Evolutionary conservation across 768 basidiomycete genomes (phyloP).

Genomic region (Rhizopogon vinicolor): DNA sequence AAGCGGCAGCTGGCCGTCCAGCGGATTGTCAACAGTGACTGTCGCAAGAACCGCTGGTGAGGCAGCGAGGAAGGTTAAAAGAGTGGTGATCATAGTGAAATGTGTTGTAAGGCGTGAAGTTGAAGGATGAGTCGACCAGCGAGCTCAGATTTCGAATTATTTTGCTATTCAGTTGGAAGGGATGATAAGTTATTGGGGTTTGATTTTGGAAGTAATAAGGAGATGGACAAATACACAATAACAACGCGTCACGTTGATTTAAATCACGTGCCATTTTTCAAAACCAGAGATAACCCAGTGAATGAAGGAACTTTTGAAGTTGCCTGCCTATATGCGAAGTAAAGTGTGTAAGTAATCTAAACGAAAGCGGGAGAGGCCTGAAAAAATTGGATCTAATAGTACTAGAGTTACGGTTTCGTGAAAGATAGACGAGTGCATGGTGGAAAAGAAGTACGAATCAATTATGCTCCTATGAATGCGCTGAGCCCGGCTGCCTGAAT

Average conservation of each 20-base stretch:
- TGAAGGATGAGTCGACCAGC: constrained; percentile 52
- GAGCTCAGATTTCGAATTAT: constrained; percentile 36
- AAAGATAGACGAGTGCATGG: background rate
- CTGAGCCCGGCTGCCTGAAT: constrained; percentile 76
- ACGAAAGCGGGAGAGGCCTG: constrained; percentile 2
- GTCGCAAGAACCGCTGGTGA: constrained; percentile 37
- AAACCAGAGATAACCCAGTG: constrained; percentile 7
- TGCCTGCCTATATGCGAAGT: constrained; percentile 8
- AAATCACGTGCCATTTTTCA: constrained; percentile 22
- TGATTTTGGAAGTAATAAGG: constrained; percentile 3
- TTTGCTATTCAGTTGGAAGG: background rate
- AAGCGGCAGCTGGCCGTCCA: constrained; percentile 70
- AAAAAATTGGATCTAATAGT: background rate
- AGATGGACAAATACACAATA: constrained; percentile 6
- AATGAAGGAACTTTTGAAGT: constrained; percentile 4
- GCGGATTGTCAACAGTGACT: constrained; percentile 51
- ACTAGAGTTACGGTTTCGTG: background rate
- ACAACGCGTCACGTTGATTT: constrained; percentile 16
- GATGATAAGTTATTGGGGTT: too few relatives aligned
- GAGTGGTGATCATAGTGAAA: constrained; percentile 61
- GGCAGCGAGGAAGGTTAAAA: constrained; percentile 45
- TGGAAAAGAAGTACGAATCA: constrained; percentile 1
- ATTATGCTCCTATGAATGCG: constrained; percentile 40
- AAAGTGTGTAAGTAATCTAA: constrained; percentile 14
- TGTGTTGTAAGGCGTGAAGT: constrained; percentile 40